Percentiles rank a stretch among this genome's conserved stretches.
Evolutionary conservation across 2,329 filamentous ascomycete species (phyloP).

Genomic region (Cladosporium sp.): DNA sequence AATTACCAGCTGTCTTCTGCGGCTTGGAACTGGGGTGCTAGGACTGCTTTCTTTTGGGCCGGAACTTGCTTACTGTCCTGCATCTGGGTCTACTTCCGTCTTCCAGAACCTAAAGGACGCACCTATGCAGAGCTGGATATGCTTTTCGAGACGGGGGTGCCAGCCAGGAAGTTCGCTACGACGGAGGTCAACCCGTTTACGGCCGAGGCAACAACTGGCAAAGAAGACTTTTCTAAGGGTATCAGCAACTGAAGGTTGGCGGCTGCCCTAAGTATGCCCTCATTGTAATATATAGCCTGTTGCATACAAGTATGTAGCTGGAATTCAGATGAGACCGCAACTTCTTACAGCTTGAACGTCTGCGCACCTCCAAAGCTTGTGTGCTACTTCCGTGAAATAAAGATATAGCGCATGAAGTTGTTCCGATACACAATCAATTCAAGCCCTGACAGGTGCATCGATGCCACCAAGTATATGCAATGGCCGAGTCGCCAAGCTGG

Average conservation of each 20-base stretch:
- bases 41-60: constrained; percentile 34
- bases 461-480: too few species aligned
- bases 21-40: constrained; percentile 10
- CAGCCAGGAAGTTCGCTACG: constrained; percentile 39
- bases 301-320: too few species aligned
- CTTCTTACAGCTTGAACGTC: too few species aligned
- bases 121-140: constrained; percentile 54
- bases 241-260: not conserved
- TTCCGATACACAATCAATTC: too few species aligned
- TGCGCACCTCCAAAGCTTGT: too few species aligned
- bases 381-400: too few species aligned
- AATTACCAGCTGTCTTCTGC: constrained; percentile 6
- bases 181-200: constrained; percentile 7
- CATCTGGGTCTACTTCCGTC: constrained; percentile 42
- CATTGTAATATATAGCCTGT: too few species aligned
- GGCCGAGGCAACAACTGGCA: constrained; percentile 1
- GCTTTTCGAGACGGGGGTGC: constrained; percentile 44
- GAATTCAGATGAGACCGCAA: too few species aligned
- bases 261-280: too few species aligned
- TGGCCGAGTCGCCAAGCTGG: not conserved
- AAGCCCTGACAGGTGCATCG: too few species aligned
- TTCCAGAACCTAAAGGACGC: constrained; percentile 52
- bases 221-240: not conserved
- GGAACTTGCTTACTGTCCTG: constrained; percentile 33
- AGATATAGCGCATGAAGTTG: too few species aligned